These are phyloP conservation scores for Peronosclerospora sorghi DNA, from an alignment of 352 stramenopile species.

Conservation along the genomic window DNA sequence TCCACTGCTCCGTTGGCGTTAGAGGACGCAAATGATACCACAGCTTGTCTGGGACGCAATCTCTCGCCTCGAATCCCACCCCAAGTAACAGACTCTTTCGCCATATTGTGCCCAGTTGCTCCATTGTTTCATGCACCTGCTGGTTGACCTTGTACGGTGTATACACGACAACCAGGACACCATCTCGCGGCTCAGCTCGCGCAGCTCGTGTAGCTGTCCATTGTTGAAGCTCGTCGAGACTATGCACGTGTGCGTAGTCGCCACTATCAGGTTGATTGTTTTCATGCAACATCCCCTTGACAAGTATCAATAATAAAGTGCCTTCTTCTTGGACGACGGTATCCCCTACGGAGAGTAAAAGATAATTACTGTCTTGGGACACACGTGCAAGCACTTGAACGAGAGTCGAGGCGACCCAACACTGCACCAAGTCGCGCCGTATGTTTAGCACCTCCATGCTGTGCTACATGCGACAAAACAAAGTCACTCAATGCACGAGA, in stretches of 20 bases:
- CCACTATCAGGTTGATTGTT: not conserved
- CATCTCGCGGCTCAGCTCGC: not conserved
- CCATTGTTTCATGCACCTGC: not conserved
- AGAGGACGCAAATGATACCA: conserved; percentile 5
- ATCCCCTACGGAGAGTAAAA: conserved; percentile 20
- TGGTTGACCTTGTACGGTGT: conserved; percentile 6
- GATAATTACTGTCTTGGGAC: not conserved
- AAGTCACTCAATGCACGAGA: conserved; percentile 15
- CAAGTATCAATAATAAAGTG: conserved; percentile 4
- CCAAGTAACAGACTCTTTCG: conserved; percentile 7
- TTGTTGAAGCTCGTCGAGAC: conserved; percentile 3
- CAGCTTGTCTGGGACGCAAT: not conserved
- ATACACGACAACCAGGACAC: conserved; percentile 15
- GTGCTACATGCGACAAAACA: conserved; percentile 4
- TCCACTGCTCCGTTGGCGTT: conserved; percentile 1
- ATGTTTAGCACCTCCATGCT: conserved; percentile 17
- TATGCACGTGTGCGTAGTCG: conserved; percentile 5
- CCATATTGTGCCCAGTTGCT: not conserved
- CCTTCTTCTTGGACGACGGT: conserved; percentile 1
- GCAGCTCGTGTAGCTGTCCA: not conserved
- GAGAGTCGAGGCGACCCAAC: conserved; percentile 30
- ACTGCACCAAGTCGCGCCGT: conserved; percentile 22
- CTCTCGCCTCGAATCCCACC: conserved; percentile 5
- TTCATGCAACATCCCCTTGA: conserved; percentile 10
- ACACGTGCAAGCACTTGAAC: conserved; percentile 24